Conservation (phyloP, 495 filamentous ascomycete species). For the Daldinia caldariorum region DNA sequence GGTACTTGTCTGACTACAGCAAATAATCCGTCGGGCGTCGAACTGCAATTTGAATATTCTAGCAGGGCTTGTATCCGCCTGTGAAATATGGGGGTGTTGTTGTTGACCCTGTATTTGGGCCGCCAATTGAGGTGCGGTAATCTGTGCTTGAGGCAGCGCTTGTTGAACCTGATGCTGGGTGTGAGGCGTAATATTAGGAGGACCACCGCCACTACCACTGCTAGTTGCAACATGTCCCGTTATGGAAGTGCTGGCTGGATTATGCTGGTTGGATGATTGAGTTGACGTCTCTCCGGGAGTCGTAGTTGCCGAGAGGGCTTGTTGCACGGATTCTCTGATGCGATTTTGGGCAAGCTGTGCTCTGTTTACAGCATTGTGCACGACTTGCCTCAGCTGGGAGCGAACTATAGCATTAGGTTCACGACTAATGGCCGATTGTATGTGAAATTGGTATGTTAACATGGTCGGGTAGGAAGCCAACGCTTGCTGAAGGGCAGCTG, state of each 20-base stretch:
- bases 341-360: slow-evolving; percentile 56
- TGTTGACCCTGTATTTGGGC: slow-evolving; percentile 33
- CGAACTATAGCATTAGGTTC: slow-evolving; percentile 53
- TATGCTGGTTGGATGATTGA: slow-evolving; percentile 17
- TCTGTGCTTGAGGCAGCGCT: slow-evolving; percentile 36
- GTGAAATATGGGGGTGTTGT: slow-evolving; percentile 46
- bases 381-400: slow-evolving; percentile 55
- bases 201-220: slow-evolving; percentile 39
- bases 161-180: slow-evolving; percentile 26
- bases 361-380: slow-evolving; percentile 52
- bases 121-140: slow-evolving; percentile 21
- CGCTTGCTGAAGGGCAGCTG: slow-evolving; percentile 54
- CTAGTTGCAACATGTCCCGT: slow-evolving; percentile 9
- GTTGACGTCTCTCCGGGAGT: slow-evolving; percentile 17
- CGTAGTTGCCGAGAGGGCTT: slow-evolving; percentile 41
- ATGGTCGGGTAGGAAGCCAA: slow-evolving; percentile 57
- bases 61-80: slow-evolving; percentile 61
- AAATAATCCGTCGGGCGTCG: slow-evolving; percentile 91
- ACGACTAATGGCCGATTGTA: slow-evolving; percentile 56
- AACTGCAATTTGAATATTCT: slow-evolving; percentile 99
- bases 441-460: slow-evolving; percentile 51
- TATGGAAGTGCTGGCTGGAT: slow-evolving; percentile 10
- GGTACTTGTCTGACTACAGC: slow-evolving; percentile 86
- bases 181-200: slow-evolving; percentile 26
- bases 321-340: slow-evolving; percentile 49